These are phyloP conservation scores for Cyclotella atomus DNA, from an alignment of 108 stramenopile species.

Conservation along the genomic window DNA sequence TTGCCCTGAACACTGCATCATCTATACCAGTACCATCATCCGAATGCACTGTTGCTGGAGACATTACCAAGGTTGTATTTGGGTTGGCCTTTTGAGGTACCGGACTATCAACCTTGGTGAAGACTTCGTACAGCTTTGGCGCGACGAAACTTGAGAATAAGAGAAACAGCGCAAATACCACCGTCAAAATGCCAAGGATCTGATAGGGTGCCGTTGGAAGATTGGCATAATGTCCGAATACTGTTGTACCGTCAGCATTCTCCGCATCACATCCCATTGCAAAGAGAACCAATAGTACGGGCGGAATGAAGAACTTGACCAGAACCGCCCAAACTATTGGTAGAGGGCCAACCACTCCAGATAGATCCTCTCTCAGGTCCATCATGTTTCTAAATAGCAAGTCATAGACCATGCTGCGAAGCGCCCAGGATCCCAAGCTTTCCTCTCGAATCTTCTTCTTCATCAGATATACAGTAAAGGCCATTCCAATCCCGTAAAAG, in stretches of 20 bases:
- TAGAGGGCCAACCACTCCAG: slow-evolving; percentile 51
- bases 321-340: slow-evolving; percentile 58
- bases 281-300: slow-evolving; percentile 64
- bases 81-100: neutral
- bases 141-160: slow-evolving; percentile 40
- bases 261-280: slow-evolving; percentile 29
- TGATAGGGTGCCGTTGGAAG: slow-evolving; percentile 53
- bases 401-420: slow-evolving; percentile 48
- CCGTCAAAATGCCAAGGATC: slow-evolving; percentile 54
- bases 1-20: neutral
- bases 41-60: neutral
- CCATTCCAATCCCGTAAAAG: slow-evolving; percentile 34
- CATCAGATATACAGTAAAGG: slow-evolving; percentile 42
- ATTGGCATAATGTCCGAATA: slow-evolving; percentile 42
- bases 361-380: slow-evolving; percentile 43
- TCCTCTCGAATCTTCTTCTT: slow-evolving; percentile 28
- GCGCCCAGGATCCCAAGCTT: slow-evolving; percentile 35
- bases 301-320: slow-evolving; percentile 63
- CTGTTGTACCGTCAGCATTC: slow-evolving; percentile 19
- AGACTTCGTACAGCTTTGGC: slow-evolving; percentile 29
- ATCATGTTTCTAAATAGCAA: slow-evolving; percentile 52
- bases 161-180: slow-evolving; percentile 49
- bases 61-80: neutral
- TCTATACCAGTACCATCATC: neutral
- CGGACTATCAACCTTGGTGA: slow-evolving; percentile 16